A percentile compares a stretch with the other conserved stretches of the same genome.
Evolutionary conservation across 2,329 filamentous ascomycete species (phyloP).

Genomic region (Cryphonectria japonica): DNA sequence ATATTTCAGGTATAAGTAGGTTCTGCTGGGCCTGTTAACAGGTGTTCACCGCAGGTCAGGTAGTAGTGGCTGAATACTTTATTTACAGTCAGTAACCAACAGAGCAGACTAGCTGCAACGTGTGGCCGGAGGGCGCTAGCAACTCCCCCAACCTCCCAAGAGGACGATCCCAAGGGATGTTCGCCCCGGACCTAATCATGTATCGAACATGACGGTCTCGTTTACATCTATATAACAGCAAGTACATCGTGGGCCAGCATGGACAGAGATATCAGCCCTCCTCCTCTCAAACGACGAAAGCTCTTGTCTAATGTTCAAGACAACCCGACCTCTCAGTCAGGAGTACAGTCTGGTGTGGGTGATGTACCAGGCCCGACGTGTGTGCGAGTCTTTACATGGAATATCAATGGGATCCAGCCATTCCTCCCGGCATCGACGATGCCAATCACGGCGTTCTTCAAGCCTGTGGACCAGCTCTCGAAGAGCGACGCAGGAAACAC

Average conservation of each 20-base stretch:
- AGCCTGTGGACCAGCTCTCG: slow-evolving; percentile 12
- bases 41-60: too few relatives aligned
- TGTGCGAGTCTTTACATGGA: slow-evolving; percentile 36
- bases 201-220: too few relatives aligned
- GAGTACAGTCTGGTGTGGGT: not conserved
- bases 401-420: slow-evolving; percentile 35
- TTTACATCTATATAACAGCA: too few relatives aligned
- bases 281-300: slow-evolving; percentile 21
- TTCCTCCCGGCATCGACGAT: slow-evolving; percentile 30
- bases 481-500: not conserved
- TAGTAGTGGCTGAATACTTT: too few relatives aligned
- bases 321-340: not conserved
- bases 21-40: too few relatives aligned
- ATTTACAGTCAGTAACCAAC: too few relatives aligned
- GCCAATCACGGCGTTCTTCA: slow-evolving; percentile 36
- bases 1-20: too few relatives aligned
- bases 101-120: too few relatives aligned
- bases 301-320: not conserved
- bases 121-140: too few relatives aligned
- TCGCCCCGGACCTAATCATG: too few relatives aligned
- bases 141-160: too few relatives aligned
- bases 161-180: too few relatives aligned
- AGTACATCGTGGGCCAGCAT: not conserved
- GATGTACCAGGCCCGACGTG: not conserved
- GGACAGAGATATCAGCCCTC: slow-evolving; percentile 23